These are phyloP conservation scores for Fusarium buxicola DNA, from an alignment of 2,329 filamentous ascomycete species.

Conservation along the genomic window DNA sequence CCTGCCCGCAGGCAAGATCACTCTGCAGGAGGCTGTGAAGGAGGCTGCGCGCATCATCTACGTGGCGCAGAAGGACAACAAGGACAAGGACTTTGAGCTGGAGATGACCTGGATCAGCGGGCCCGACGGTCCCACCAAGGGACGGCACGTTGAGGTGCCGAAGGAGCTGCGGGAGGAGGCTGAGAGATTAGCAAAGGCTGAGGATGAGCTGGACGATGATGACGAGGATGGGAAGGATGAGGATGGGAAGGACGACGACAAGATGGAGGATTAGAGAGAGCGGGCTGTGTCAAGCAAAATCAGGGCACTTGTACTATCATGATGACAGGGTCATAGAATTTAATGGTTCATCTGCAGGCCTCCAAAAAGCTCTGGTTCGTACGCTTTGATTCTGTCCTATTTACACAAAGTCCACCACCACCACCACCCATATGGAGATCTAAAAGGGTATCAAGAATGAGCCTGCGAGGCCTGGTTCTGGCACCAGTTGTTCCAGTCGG, in stretches of 20 bases:
- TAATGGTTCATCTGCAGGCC: slow-evolving; percentile 48
- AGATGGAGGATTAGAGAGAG: slow-evolving; percentile 84
- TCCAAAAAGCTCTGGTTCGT: slow-evolving; percentile 18
- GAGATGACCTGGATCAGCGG: slow-evolving; percentile 99
- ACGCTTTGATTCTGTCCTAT: slow-evolving; percentile 21
- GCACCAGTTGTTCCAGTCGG: slow-evolving; percentile 81
- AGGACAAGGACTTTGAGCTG: slow-evolving; percentile 99
- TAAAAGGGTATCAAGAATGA: slow-evolving; percentile 38
- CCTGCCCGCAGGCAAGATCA: slow-evolving; percentile 79
- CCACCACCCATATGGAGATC: background rate
- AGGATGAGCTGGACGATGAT: slow-evolving; percentile 83
- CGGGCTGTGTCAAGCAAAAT: slow-evolving; percentile 30
- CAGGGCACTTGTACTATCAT: slow-evolving; percentile 52
- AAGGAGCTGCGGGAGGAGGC: slow-evolving; percentile 92
- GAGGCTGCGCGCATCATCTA: slow-evolving; percentile 98
- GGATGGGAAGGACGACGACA: slow-evolving; percentile 73
- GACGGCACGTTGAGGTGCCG: slow-evolving; percentile 92
- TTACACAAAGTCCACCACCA: slow-evolving; percentile 12
- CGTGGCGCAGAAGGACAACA: slow-evolving; percentile 97
- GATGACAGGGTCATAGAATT: slow-evolving; percentile 51
- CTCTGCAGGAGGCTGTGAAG: slow-evolving; percentile 89
- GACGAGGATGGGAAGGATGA: slow-evolving; percentile 76
- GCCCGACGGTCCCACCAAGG: slow-evolving; percentile 87
- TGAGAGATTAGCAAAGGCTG: slow-evolving; percentile 90
- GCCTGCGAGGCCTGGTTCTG: slow-evolving; percentile 59